A percentile compares a stretch with the other conserved stretches of the same genome.
Conservation (phyloP, 192 early-diverging fungal genomes). For the Entomortierella beljakovae region DNA sequence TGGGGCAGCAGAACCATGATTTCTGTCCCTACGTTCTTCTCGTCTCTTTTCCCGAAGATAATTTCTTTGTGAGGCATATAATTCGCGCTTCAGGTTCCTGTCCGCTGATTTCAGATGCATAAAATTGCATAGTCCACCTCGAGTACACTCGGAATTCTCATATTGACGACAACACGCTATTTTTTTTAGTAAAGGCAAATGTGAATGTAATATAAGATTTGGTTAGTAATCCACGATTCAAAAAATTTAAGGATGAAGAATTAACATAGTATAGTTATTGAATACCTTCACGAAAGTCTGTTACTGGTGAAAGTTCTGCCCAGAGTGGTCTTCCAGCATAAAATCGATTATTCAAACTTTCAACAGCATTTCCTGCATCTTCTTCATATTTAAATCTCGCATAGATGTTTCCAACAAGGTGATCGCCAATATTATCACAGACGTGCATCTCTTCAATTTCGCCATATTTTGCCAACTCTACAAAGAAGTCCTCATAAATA, state of each 20-base stretch:
- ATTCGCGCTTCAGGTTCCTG: constrained; percentile 79
- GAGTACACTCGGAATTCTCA: constrained; percentile 93
- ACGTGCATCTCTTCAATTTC: constrained; percentile 97
- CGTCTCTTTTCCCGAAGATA: constrained; percentile 63
- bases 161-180: constrained; percentile 96
- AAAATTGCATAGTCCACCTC: constrained; percentile 98
- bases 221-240: constrained; percentile 4
- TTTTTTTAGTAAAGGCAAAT: not conserved
- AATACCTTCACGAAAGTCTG: constrained; percentile 89
- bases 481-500: constrained; percentile 97
- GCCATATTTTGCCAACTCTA: constrained; percentile 96
- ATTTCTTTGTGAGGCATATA: constrained; percentile 82
- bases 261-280: not conserved
- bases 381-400: constrained; percentile 91
- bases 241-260: not conserved
- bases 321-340: constrained; percentile 95
- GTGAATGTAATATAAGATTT: not conserved
- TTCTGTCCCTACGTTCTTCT: constrained; percentile 53
- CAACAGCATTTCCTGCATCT: constrained; percentile 92
- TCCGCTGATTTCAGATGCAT: constrained; percentile 96
- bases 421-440: constrained; percentile 98
- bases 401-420: constrained; percentile 98
- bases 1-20: constrained; percentile 26
- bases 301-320: constrained; percentile 97
- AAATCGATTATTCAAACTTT: constrained; percentile 93